phyloP scores from a whole-genome alignment of 441 rosid genomes.

The California macrophylla region DNA sequence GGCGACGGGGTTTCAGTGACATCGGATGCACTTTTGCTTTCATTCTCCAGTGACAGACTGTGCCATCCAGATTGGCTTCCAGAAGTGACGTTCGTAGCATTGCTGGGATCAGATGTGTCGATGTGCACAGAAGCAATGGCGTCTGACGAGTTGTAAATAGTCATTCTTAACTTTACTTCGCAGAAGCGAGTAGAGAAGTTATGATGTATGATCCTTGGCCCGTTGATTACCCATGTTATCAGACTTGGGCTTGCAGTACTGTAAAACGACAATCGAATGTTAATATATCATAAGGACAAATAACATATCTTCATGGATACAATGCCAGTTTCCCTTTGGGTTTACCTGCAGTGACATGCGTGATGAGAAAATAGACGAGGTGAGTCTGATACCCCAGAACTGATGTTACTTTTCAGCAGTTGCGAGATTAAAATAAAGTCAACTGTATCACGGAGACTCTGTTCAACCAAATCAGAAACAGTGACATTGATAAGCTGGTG shows the following conservation, averaged over 20 bases:
- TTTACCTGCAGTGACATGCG: slow-evolving; percentile 74
- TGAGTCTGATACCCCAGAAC: slow-evolving; percentile 29
- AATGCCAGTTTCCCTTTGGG: not conserved
- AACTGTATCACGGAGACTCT: slow-evolving; percentile 46
- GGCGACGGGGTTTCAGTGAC: slow-evolving; percentile 27
- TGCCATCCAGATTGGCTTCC: slow-evolving; percentile 90
- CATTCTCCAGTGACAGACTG: slow-evolving; percentile 37
- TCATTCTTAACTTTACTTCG: slow-evolving; percentile 60
- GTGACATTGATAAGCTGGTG: not conserved
- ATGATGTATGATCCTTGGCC: slow-evolving; percentile 50
- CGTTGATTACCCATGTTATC: slow-evolving; percentile 65
- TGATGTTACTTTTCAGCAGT: slow-evolving; percentile 24
- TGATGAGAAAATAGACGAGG: slow-evolving; percentile 61
- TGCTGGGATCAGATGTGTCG: slow-evolving; percentile 36
- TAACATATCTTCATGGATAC: not conserved
- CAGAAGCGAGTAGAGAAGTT: slow-evolving; percentile 53
- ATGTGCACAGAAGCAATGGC: slow-evolving; percentile 39
- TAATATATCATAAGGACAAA: slow-evolving; percentile 1
- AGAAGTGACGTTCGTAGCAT: slow-evolving; percentile 24
- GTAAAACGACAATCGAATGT: slow-evolving; percentile 9
- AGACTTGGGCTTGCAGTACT: slow-evolving; percentile 46
- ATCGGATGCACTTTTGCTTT: slow-evolving; percentile 43
- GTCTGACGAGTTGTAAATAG: slow-evolving; percentile 58
- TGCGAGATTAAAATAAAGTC: slow-evolving; percentile 66
- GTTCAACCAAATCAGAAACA: slow-evolving; percentile 22